phyloP scores from a whole-genome alignment of 495 filamentous ascomycete species.

The Aspergillus sclerotioniger region DNA sequence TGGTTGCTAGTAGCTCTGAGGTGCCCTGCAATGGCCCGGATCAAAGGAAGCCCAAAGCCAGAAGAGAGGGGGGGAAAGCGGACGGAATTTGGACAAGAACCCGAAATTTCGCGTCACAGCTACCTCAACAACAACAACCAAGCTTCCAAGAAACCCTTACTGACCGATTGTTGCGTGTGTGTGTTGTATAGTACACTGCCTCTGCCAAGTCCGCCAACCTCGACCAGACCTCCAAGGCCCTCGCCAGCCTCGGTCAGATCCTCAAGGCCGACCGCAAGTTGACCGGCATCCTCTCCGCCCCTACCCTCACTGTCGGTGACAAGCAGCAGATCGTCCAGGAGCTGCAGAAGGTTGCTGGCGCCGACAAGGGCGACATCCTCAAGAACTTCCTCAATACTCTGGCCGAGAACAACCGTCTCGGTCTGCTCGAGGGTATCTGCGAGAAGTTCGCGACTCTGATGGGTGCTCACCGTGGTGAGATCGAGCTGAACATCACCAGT shows the following conservation, averaged over 20 bases:
- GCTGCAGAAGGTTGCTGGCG: conserved; percentile 72
- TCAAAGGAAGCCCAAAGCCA: no score
- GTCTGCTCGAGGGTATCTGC: conserved; percentile 73
- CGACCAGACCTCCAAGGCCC: conserved; percentile 74
- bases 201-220: conserved; percentile 82
- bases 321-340: conserved; percentile 81
- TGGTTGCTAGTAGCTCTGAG: background rate
- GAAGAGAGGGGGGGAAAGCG: no score
- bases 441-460: conserved; percentile 87
- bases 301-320: conserved; percentile 72
- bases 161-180: conserved; percentile 11
- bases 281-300: conserved; percentile 67
- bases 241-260: conserved; percentile 65
- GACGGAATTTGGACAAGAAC: no score
- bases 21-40: background rate
- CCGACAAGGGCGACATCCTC: conserved; percentile 74
- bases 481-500: conserved; percentile 86
- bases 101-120: background rate
- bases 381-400: conserved; percentile 90
- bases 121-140: background rate
- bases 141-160: background rate
- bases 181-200: conserved; percentile 75
- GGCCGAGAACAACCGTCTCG: conserved; percentile 93
- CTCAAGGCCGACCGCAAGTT: conserved; percentile 83
- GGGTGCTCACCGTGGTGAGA: conserved; percentile 84